A percentile compares a stretch with the other conserved stretches of the same genome.
Conservation (phyloP, 495 filamentous ascomycete species). For the Aspergillus cristatus region DNA sequence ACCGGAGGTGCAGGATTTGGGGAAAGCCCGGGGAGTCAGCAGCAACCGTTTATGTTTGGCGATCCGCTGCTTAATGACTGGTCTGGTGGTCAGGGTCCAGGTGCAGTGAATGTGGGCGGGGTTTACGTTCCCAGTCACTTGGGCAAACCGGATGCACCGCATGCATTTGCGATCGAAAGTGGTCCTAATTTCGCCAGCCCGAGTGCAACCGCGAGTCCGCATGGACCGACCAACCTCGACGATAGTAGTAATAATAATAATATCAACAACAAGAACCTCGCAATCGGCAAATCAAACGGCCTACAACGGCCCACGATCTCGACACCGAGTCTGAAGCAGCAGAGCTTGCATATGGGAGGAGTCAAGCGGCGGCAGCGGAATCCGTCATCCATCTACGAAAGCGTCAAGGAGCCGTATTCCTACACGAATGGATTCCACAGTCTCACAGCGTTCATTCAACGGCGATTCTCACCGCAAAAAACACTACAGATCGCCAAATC, state of each 20-base stretch:
- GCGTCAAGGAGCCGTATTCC: conserved; percentile 79
- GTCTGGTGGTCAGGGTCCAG: conserved; percentile 30
- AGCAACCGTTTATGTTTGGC: conserved; percentile 36
- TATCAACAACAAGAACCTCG: conserved; percentile 13
- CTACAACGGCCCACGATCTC: conserved; percentile 32
- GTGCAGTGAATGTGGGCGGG: conserved; percentile 32
- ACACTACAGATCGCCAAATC: conserved; percentile 74
- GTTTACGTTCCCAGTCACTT: conserved; percentile 30
- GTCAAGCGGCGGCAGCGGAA: conserved; percentile 52
- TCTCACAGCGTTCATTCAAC: conserved; percentile 70
- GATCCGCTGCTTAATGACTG: conserved; percentile 41
- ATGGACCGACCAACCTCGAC: conserved; percentile 34
- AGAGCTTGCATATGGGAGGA: conserved; percentile 38
- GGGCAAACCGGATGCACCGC: conserved; percentile 43
- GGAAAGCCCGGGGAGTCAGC: conserved; percentile 36
- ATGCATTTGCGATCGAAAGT: conserved; percentile 65
- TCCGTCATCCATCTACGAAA: conserved; percentile 77
- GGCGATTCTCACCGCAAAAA: conserved; percentile 60
- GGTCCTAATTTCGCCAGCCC: conserved; percentile 55
- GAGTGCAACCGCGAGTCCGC: conserved; percentile 40
- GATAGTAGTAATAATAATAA: conserved; percentile 20
- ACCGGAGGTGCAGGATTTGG: conserved; percentile 25
- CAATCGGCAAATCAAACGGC: conserved; percentile 16
- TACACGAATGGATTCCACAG: conserved; percentile 87
- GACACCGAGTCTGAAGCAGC: conserved; percentile 35